Percentiles rank a stretch among this genome's conserved stretches.
Evolutionary conservation across 2,329 filamentous ascomycete genomes (phyloP).

Genomic region (Metarhizium guizhouense): DNA sequence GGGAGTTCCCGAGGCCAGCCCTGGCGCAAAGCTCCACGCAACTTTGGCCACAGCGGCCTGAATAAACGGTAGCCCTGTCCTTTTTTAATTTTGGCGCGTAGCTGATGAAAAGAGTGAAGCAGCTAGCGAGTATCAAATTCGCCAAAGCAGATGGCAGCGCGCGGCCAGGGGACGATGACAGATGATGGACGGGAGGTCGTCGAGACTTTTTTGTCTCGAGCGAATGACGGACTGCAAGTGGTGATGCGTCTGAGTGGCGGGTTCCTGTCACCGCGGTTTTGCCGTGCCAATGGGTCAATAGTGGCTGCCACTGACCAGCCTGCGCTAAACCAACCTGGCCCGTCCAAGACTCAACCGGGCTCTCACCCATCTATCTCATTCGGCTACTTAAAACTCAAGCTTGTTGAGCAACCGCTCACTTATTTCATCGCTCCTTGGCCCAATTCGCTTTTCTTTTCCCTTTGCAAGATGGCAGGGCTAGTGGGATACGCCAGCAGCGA

Average conservation of each 20-base stretch:
- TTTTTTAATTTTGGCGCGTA: neutral
- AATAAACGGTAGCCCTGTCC: neutral
- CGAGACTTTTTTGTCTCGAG: neutral
- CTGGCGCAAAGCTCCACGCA: neutral
- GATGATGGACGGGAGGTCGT: neutral
- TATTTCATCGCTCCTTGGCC: neutral
- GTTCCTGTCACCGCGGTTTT: neutral
- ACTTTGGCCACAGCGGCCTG: neutral
- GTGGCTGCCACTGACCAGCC: neutral
- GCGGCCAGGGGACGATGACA: neutral
- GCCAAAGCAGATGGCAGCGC: neutral
- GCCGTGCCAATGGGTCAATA: neutral
- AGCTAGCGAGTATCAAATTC: neutral
- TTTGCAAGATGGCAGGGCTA: constrained; percentile 30
- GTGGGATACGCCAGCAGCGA: constrained; percentile 44
- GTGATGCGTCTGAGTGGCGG: neutral
- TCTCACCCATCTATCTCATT: neutral
- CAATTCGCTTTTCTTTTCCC: neutral
- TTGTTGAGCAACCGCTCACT: neutral
- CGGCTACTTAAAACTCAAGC: neutral
- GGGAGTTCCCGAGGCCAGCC: neutral
- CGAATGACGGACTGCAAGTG: no score
- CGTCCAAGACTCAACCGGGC: neutral
- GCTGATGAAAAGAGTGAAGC: neutral
- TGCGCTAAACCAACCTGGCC: neutral